phyloP scores from a whole-genome alignment of 164 flowering plant genomes.

The Chimonanthus praecox region DNA sequence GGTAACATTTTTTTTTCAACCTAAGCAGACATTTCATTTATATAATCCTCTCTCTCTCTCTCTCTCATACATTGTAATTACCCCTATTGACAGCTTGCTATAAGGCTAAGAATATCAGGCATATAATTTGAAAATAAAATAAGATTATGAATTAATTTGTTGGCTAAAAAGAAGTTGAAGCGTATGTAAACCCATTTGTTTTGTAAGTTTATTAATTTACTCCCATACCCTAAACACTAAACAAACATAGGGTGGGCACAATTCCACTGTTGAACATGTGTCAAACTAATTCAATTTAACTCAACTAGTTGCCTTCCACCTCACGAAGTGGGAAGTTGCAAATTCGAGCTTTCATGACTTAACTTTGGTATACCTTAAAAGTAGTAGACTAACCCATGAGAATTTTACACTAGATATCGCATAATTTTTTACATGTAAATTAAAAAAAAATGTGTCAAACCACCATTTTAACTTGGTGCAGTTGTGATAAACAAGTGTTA shows the following conservation, averaged over 20 bases:
- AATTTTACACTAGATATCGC: no score
- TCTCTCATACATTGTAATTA: slow-evolving; percentile 1
- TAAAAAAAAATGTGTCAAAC: not conserved
- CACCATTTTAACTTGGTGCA: no score
- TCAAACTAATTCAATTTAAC: not conserved
- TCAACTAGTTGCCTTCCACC: no score
- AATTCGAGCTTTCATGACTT: no score
- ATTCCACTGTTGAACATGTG: not conserved
- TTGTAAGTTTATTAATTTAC: not conserved
- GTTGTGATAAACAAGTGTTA: no score
- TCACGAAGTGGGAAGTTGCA: no score
- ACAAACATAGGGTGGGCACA: not conserved
- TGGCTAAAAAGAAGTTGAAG: no score
- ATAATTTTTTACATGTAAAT: no score
- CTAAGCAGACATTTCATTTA: slow-evolving; percentile 30
- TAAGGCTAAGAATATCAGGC: not conserved
- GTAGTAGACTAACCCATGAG: no score
- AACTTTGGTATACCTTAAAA: no score
- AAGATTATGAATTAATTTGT: slow-evolving; percentile 2
- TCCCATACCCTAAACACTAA: not conserved
- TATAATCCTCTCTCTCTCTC: slow-evolving; percentile 23
- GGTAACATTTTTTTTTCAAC: slow-evolving; percentile 28
- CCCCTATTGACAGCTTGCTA: slow-evolving; percentile 4
- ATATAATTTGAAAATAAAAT: not conserved
- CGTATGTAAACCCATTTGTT: not conserved